A percentile compares a stretch with the other conserved stretches of the same genome.
Conservation (phyloP, 164 flowering plant genomes). For the Annona cherimola region DNA sequence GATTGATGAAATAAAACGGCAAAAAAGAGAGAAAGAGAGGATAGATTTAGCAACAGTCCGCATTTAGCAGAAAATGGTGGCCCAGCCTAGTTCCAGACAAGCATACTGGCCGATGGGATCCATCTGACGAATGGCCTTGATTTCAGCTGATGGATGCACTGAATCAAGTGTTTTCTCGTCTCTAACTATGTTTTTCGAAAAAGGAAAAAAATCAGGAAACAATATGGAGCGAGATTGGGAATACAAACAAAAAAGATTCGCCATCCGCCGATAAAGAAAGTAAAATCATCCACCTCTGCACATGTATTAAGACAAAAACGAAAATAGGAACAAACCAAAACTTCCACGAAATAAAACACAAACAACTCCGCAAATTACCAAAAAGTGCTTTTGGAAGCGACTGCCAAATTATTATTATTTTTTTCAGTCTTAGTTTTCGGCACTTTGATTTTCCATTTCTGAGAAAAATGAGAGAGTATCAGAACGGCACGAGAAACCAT, state of each 20-base stretch:
- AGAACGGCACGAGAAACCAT: not conserved
- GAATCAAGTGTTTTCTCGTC: too few species aligned
- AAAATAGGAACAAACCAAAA: not conserved
- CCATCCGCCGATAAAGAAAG: not conserved
- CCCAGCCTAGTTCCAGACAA: not conserved
- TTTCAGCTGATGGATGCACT: not conserved
- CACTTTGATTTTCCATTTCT: not conserved
- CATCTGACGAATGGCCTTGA: not conserved
- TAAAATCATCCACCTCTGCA: not conserved
- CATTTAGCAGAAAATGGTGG: not conserved
- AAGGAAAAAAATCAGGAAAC: not conserved
- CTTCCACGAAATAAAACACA: not conserved
- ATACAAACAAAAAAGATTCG: not conserved
- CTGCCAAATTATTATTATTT: not conserved
- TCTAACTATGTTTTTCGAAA: not conserved
- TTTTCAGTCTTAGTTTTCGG: not conserved
- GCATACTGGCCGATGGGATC: not conserved
- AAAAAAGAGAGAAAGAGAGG: not conserved
- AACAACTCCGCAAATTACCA: not conserved
- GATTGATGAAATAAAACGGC: not conserved
- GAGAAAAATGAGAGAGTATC: not conserved
- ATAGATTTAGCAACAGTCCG: not conserved
- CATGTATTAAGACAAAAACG: conserved; percentile 1
- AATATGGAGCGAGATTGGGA: not conserved
- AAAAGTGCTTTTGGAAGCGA: not conserved